These are phyloP conservation scores for Neurospora sp. DNA, from an alignment of 495 filamentous ascomycete genomes.

Conservation along the genomic window DNA sequence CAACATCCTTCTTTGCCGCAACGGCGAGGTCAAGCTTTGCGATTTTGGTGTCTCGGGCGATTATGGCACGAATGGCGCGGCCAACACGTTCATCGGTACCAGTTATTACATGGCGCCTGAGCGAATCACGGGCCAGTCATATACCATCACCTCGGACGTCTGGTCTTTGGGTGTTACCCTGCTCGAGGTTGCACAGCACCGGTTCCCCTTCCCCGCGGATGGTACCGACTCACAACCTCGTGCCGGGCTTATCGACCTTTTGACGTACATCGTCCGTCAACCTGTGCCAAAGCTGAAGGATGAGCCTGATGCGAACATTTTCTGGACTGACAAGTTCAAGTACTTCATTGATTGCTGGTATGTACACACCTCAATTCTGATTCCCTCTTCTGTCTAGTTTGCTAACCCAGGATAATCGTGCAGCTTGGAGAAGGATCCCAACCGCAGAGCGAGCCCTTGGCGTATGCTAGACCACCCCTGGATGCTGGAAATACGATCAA, in stretches of 20 bases:
- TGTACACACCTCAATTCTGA: conserved; percentile 28
- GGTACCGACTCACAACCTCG: conserved; percentile 81
- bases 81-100: conserved; percentile 97
- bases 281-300: conserved; percentile 95
- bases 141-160: conserved; percentile 97
- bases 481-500: conserved; percentile 91
- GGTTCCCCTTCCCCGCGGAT: conserved; percentile 95
- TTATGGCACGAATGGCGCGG: conserved; percentile 96
- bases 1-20: conserved; percentile 88
- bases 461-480: conserved; percentile 98
- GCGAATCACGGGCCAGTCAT: conserved; percentile 91
- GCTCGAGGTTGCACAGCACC: conserved; percentile 93
- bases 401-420: neutral
- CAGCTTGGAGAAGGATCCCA: conserved; percentile 88
- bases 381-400: neutral
- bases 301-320: conserved; percentile 69
- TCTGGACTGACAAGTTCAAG: conserved; percentile 94
- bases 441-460: conserved; percentile 85
- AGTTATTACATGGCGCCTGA: conserved; percentile 99
- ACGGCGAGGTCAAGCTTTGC: conserved; percentile 92
- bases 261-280: conserved; percentile 95
- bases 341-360: conserved; percentile 99
- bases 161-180: conserved; percentile 95
- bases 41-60: conserved; percentile 97
- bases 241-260: conserved; percentile 83